A percentile compares a stretch with the other conserved stretches of the same genome.
Conservation (phyloP, 169 alveolate species). For the Cryptosporidium ryanae region DNA sequence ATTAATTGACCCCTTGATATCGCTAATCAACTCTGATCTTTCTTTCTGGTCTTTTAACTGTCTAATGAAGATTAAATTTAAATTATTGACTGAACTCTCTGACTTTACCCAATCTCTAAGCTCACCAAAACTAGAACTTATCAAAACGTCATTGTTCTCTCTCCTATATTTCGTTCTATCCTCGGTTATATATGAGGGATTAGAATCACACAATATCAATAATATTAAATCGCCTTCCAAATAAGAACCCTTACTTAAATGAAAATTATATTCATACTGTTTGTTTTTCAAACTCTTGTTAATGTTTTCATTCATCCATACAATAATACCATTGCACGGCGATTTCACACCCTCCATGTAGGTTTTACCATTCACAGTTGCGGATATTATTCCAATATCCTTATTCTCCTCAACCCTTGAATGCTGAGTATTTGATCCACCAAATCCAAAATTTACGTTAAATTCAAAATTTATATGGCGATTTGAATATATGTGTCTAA, state of each 20-base stretch:
- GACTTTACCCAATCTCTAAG: slow-evolving; percentile 15
- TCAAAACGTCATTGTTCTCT: not conserved
- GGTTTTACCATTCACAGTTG: slow-evolving; percentile 25
- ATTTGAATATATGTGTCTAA: slow-evolving; percentile 31
- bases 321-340: slow-evolving; percentile 43
- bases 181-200: slow-evolving; percentile 1
- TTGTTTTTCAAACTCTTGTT: not conserved
- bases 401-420: not conserved
- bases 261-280: not conserved
- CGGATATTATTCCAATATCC: slow-evolving; percentile 25
- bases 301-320: slow-evolving; percentile 9
- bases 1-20: not conserved
- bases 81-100: not conserved
- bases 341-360: slow-evolving; percentile 46
- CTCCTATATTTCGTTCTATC: not conserved
- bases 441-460: slow-evolving; percentile 20
- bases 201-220: slow-evolving; percentile 10
- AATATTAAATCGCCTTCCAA: not conserved
- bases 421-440: not conserved
- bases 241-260: not conserved
- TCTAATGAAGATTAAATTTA: slow-evolving; percentile 9
- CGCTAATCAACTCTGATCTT: not conserved
- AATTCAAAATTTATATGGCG: slow-evolving; percentile 4
- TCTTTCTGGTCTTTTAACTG: not conserved
- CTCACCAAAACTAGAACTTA: slow-evolving; percentile 18